phyloP scores from a whole-genome alignment of 2,329 filamentous ascomycete genomes.

The Phyllosticta citriasiana region DNA sequence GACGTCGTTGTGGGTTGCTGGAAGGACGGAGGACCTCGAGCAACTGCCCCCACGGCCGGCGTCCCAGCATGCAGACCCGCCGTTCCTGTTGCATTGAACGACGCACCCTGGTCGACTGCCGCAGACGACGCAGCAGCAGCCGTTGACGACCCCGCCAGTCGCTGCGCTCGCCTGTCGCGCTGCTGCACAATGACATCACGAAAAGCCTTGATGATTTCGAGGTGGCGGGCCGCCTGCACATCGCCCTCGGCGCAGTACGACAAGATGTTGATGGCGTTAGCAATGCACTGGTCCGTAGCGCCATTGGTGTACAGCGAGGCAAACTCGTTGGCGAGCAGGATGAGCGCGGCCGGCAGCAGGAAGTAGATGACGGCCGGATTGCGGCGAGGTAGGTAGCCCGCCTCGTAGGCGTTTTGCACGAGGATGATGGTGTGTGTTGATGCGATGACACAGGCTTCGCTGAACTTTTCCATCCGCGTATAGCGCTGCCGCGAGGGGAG shows the following conservation, averaged over 20 bases:
- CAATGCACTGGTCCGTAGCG: constrained; percentile 26
- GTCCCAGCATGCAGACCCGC: constrained; percentile 11
- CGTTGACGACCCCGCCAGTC: background rate
- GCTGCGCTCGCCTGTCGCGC: constrained; percentile 18
- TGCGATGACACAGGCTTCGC: constrained; percentile 33
- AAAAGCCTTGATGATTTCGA: constrained; percentile 29
- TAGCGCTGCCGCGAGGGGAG: background rate
- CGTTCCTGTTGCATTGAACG: constrained; percentile 21
- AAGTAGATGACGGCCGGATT: constrained; percentile 34
- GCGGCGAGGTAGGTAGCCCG: constrained; percentile 29
- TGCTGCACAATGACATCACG: constrained; percentile 28
- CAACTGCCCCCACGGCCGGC: background rate
- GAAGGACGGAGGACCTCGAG: constrained; percentile 4
- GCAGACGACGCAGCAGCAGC: background rate
- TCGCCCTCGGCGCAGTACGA: constrained; percentile 31
- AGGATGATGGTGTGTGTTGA: constrained; percentile 32
- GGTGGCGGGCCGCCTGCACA: constrained; percentile 28
- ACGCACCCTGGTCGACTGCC: background rate
- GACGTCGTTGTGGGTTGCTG: background rate
- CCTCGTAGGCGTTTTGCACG: constrained; percentile 31
- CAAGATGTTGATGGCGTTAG: constrained; percentile 30
- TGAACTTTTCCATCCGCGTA: constrained; percentile 38
- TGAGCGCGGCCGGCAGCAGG: constrained; percentile 30
- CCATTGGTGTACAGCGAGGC: constrained; percentile 25
- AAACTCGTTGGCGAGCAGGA: constrained; percentile 32